Evolutionary conservation across 169 alveolate species (phyloP).

Genomic region (Babesia divergens): DNA sequence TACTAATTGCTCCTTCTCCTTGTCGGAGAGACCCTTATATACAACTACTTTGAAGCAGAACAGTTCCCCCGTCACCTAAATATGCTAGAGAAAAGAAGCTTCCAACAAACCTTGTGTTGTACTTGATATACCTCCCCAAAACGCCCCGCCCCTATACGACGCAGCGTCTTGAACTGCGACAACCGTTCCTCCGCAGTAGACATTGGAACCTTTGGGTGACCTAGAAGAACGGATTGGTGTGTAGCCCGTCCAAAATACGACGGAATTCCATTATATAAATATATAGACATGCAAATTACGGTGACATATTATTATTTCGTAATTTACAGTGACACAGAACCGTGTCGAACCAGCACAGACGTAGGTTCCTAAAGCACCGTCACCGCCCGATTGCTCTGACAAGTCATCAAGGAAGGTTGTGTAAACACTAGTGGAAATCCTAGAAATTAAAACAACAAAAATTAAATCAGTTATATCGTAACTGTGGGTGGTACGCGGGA

Average conservation of each 20-base stretch:
- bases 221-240: neutral
- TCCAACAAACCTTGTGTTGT: conserved; percentile 75
- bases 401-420: neutral
- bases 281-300: no score
- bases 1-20: conserved; percentile 93
- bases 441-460: neutral
- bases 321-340: neutral
- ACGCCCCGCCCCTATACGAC: conserved; percentile 85
- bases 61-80: conserved; percentile 71
- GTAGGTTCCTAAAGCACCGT: neutral
- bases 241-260: neutral
- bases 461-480: neutral
- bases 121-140: conserved; percentile 88
- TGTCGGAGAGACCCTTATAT: conserved; percentile 91
- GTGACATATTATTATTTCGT: neutral
- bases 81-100: neutral
- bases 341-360: neutral
- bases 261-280: neutral
- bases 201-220: conserved; percentile 4
- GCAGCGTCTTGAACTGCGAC: conserved; percentile 77
- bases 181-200: conserved; percentile 71
- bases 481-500: neutral
- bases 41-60: conserved; percentile 94
- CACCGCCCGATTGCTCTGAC: neutral
- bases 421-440: neutral